Evolutionary conservation across 1,284 basidiomycete genomes (phyloP).

Genomic region (Tilletiopsis washingtonensis): DNA sequence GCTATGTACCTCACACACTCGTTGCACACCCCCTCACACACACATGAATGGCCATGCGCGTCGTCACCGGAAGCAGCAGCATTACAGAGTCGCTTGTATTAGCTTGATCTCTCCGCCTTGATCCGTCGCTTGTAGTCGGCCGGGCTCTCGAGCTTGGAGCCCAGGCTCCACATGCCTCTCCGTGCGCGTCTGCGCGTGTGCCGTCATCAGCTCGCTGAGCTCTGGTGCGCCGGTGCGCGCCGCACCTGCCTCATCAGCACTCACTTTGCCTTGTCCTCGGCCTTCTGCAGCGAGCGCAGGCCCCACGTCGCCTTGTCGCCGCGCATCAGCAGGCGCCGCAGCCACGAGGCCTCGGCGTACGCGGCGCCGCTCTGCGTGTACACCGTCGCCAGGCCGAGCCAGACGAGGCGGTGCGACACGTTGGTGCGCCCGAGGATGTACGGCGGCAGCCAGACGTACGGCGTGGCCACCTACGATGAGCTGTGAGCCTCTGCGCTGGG

Average conservation of each 20-base stretch:
- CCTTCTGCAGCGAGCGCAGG: not conserved
- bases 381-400: slow-evolving; percentile 40
- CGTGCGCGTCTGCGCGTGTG: not conserved
- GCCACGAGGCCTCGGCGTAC: slow-evolving; percentile 14
- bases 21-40: too few species aligned
- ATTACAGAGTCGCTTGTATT: too few species aligned
- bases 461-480: slow-evolving; percentile 24
- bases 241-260: not conserved
- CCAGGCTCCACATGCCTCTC: not conserved
- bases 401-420: slow-evolving; percentile 35
- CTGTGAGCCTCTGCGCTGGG: not conserved
- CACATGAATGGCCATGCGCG: too few species aligned
- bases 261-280: not conserved
- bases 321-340: not conserved
- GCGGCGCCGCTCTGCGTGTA: slow-evolving; percentile 38
- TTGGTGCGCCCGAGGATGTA: slow-evolving; percentile 44
- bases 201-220: not conserved
- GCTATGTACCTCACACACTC: too few species aligned
- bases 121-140: not conserved
- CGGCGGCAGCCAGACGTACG: slow-evolving; percentile 38
- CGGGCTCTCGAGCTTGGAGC: not conserved
- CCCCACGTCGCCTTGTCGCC: not conserved
- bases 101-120: too few species aligned
- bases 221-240: not conserved
- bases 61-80: too few species aligned